Percentiles rank a stretch among this genome's conserved stretches.
Conservation (phyloP, 768 basidiomycete genomes). For the Tephrocybe rancida region DNA sequence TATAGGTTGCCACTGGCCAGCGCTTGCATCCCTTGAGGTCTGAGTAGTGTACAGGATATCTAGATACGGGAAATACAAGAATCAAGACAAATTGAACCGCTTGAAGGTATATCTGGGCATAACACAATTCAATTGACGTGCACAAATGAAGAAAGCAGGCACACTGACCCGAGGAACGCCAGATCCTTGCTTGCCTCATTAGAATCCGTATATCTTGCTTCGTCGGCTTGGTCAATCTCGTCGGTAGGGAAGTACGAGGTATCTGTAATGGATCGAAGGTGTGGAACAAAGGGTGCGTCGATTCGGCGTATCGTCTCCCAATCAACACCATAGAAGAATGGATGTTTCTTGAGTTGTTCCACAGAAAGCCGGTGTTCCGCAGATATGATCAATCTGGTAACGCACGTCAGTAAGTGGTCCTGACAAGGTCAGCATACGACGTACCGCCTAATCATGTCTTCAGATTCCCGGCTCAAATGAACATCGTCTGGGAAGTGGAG, state of each 20-base stretch:
- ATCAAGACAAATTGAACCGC: slow-evolving; percentile 63
- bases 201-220: slow-evolving; percentile 42
- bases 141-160: not conserved
- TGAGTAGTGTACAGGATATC: not conserved
- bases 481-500: slow-evolving; percentile 94
- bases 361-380: slow-evolving; percentile 76
- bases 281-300: slow-evolving; percentile 96
- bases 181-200: slow-evolving; percentile 55
- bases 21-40: too few relatives aligned
- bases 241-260: slow-evolving; percentile 99
- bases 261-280: slow-evolving; percentile 89
- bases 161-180: slow-evolving; percentile 64
- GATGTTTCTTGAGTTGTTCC: slow-evolving; percentile 89
- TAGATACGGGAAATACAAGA: not conserved
- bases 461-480: slow-evolving; percentile 87
- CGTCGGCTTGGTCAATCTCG: slow-evolving; percentile 78
- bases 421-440: slow-evolving; percentile 19
- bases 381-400: slow-evolving; percentile 75
- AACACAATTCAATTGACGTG: slow-evolving; percentile 3
- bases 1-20: not conserved
- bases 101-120: slow-evolving; percentile 74
- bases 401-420: not conserved
- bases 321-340: slow-evolving; percentile 96
- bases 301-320: slow-evolving; percentile 88
- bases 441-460: slow-evolving; percentile 84